Evolutionary conservation across 2,329 filamentous ascomycete genomes (phyloP), one percentile per base, ranked within the genome.

Genomic region (Verticillium klebahnii): DNA sequence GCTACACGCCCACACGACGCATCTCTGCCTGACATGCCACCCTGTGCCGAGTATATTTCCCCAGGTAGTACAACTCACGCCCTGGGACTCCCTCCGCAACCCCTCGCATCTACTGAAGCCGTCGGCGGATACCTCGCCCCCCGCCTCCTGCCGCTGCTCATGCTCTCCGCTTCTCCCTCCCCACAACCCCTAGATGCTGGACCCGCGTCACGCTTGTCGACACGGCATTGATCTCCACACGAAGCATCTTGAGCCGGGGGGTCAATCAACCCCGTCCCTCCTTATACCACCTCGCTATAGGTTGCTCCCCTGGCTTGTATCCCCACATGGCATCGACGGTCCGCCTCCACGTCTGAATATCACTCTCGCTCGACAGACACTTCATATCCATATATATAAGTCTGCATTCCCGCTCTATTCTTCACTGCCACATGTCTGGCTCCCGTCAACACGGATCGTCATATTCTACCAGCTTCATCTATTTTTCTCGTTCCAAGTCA

Each of bases 281-380:
- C 54, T 56, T 34, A 56, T 56, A 56, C 54, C 54, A 56, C n/a
- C 14, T 56, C 29, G 54, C 54, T 56, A 55, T 56, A 56, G 54
- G 54, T n/a, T 14, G 54, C 25, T 15, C 54, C 25, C 54, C 54
- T 56, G 54, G 14, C n/a, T 19, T 34, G 54, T 56, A n/a, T 56
- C 25, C 31, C 54, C 54, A 56, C 54, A 31, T 56, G 54, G 54
- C 25, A 31, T 56, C 54, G 54, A 31, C 54, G 29, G 54, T 34
- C 54, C 54, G 25, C 54, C n/a, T 50, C 45, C 45, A 23, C n/a
- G 45, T 23, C 45, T 50, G 45, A 50, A 50, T n/a, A 50, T 50
- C 45, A 50, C 45, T 50, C n/a, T 50, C n/a, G 45, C 39, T 45
- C 39, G 45, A 50, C 45, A 9, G n/a, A 23, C n/a, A 12, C 45